Evolutionary conservation across 371 early-diverging fungal genomes (phyloP), one percentile per base, ranked within the genome.

Genomic region (Mucor piriformis): DNA sequence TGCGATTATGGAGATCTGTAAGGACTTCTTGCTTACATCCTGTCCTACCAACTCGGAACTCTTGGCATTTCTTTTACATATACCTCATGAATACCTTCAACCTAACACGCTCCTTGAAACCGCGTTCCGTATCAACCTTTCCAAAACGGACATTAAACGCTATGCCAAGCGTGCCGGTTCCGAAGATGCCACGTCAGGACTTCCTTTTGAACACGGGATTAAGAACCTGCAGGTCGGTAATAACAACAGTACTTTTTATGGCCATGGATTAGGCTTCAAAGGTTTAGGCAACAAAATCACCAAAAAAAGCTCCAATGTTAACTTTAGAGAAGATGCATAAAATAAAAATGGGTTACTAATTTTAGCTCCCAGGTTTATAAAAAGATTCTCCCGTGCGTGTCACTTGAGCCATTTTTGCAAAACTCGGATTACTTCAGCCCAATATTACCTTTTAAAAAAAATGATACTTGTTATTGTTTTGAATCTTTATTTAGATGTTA

Each of bases 1-100:
- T 21, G 95, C 89, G 1, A 90, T 97, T 32, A 49, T 94, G 54
- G 83, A 88, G 10, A 58, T 89, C 34, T 77, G 79, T 47, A 79
- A 87, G 72, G 86, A 84, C 21, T 80, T 87, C 55, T 60, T 95
- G 15, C 66, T 90, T 24, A 76, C 79, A n/a, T 72, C 81, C 16
- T 94, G 96, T 59, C 94, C 93, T 12, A 81, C 89, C 1, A 85
- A 80, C 33, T 83, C 89, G 1, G 94, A 94, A 62, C 71, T 89
- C 16, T 75, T 96, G 29, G 80, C 72, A 0, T 92, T 85, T 54
- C 70, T 96, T 16, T 76, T 95, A 12, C 94, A 94, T 71, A 83
- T 95, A 8, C 97, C 97, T 15, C 85, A 84, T 11, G 81, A 85
- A 11, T 73, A 82, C 51, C 70, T 93, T 29, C 83, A 78, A 34